Evolutionary conservation across 1,139 yeast species (phyloP), one percentile per base, ranked within the genome.

Genomic region (Saccharomyces hybrid): DNA sequence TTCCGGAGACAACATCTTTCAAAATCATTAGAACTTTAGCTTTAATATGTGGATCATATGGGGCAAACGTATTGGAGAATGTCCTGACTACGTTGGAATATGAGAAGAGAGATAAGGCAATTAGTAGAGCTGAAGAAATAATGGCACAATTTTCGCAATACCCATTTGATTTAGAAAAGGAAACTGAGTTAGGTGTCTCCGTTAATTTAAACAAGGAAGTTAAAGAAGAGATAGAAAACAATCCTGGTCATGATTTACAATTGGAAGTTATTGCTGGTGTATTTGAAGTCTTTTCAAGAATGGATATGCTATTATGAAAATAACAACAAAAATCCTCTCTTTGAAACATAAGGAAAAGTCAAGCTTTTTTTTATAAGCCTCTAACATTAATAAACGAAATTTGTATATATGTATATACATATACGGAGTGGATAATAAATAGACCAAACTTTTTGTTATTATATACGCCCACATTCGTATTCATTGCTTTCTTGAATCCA

Each of bases 1-100:
- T 89, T 71, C 88, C 96, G 1, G 80, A 78, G 26, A 79, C 80
- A 14, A 80, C 88, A 7, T 81, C 87, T 31, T 86, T 82, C 75
- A 81, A 84, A 63, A 78, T 81, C 67, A 77, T 93, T 58, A 81
- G 99, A 65, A 78, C 96, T 4, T 78, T 93, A 51, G 80, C 95
- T 16, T 79, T 95, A 63, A 88, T 90, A 26, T 84, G 93, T 64
- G 96, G 96, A 16, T 82, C 97, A 13, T 89, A 88, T 69, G 97
- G 98, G 47, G 99, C 97, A 49, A 93, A 90, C 67, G 99, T 93
- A 16, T 79, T 93, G 64, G 99, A 93, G 68, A 95, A 93, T 67
- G 95, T 90, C 5, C 77, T 91, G 56, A 78, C 86, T 51, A 79
- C 85, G 41, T 77, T 91, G 61, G 86, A 86, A 62, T 90, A 89